A percentile compares a stretch with the other conserved stretches of the same genome.
Conservation (phyloP, 345 rosid species). For the Orychophragmus violaceus region DNA sequence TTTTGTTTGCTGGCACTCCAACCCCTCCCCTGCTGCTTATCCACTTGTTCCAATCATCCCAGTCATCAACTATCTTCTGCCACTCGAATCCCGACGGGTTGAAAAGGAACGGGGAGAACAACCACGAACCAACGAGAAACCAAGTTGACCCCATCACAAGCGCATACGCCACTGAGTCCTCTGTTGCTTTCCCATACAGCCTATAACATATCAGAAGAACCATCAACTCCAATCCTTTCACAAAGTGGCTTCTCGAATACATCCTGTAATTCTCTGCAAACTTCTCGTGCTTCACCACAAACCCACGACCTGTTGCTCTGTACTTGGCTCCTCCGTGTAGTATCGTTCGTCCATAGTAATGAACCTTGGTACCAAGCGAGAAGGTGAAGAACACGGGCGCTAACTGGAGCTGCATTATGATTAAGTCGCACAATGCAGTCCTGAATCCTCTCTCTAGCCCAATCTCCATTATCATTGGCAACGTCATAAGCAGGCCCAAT, state of each 20-base stretch:
- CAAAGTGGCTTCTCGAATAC: constrained; percentile 97
- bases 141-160: constrained; percentile 74
- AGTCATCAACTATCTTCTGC: constrained; percentile 97
- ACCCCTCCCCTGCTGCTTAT: constrained; percentile 87
- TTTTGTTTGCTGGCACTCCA: constrained; percentile 86
- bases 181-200: constrained; percentile 53
- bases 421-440: constrained; percentile 70
- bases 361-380: constrained; percentile 89
- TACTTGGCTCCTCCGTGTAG: constrained; percentile 97
- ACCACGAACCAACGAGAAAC: constrained; percentile 82
- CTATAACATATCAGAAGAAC: constrained; percentile 62
- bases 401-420: constrained; percentile 97
- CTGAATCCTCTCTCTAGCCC: constrained; percentile 96
- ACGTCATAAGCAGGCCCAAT: constrained; percentile 68
- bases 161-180: constrained; percentile 26
- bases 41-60: constrained; percentile 98
- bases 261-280: constrained; percentile 95
- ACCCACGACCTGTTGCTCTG: constrained; percentile 99
- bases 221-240: constrained; percentile 81
- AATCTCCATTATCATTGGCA: constrained; percentile 98
- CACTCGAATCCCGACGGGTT: constrained; percentile 97
- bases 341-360: constrained; percentile 89
- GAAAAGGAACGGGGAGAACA: constrained; percentile 85
- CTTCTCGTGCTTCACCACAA: constrained; percentile 92
- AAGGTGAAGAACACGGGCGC: constrained; percentile 91